These are phyloP conservation scores for Vitrella brassicaformis DNA, from an alignment of 73 alveolate species.

Conservation along the genomic window DNA sequence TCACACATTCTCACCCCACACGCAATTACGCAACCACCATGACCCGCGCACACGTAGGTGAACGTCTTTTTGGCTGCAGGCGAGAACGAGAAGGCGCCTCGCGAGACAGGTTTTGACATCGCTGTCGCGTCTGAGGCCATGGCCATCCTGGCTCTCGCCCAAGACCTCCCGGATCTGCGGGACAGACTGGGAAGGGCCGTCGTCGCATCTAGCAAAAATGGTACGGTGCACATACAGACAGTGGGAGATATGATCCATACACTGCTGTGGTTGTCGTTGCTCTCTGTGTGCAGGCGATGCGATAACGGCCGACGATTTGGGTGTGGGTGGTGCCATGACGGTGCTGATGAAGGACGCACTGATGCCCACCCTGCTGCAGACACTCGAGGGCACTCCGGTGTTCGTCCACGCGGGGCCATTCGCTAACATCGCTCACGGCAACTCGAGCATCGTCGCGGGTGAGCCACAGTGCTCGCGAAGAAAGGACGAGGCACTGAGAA, in stretches of 20 bases:
- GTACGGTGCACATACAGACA: no score
- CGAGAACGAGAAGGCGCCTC: constrained; percentile 13
- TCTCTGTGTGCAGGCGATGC: constrained; percentile 21
- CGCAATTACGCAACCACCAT: no score
- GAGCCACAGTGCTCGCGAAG: no score
- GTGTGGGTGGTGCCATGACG: constrained; percentile 34
- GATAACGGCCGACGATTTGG: constrained; percentile 35
- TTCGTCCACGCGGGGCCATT: constrained; percentile 43
- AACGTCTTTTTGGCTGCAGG: background rate
- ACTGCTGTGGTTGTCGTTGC: no score
- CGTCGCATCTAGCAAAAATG: constrained; percentile 7
- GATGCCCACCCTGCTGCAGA: constrained; percentile 35
- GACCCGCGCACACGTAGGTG: background rate
- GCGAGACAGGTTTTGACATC: constrained; percentile 40
- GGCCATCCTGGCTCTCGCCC: constrained; percentile 37
- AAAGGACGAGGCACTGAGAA: no score
- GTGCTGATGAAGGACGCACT: constrained; percentile 35
- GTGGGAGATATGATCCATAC: no score
- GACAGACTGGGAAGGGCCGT: constrained; percentile 33
- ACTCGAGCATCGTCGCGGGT: constrained; percentile 28
- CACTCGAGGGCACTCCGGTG: constrained; percentile 33
- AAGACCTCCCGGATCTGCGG: constrained; percentile 27
- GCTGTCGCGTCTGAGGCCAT: constrained; percentile 38
- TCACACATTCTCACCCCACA: no score
- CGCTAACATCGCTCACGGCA: constrained; percentile 43